Base-by-base conservation (phyloP, 352 stramenopile species). In the Halophytophthora polymorphica region DNA sequence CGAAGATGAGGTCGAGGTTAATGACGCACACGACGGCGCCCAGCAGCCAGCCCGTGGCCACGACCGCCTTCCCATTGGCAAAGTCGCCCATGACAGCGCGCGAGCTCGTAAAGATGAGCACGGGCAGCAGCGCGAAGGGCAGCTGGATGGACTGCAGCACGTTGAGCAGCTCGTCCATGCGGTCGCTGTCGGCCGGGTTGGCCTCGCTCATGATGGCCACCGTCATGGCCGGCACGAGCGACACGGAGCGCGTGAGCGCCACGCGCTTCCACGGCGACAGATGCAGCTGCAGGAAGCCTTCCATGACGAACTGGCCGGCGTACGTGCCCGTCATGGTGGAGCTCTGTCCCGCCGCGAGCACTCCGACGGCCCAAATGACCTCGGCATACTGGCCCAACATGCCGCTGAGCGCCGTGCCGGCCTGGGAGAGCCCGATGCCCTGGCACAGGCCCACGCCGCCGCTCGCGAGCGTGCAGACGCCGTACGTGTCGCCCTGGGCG, bases 281-380 rank as follows among this genome's bases (percentile, higher is more conserved):
- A 97, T 77, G 33, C 77, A 61, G 11, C 97, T 69, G 38, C 11
- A 98, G 54, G 59, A 98, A 98, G 12, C 89, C 93, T 48, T 97
- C 87, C 83, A 97, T 98, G 18, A 98, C 84, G 40, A 96, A 96
- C 65, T 98, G 93, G 5, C 91, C 91, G 3, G 93, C 90, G 57
- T 96, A 98, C 13, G 93, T 98, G 6, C 88, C 93, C 1, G 93
- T 97, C 76, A 98, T 97, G 2, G 90, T 96, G 12, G 73, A 89
- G 37, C 75, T 85, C 50, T 97, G 88, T 6, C 91, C 91, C 0
- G 93, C 93, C 1, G 93, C 93, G n/a, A 98, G 65, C 40, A 98
- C 50, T 0, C 89, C 93, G 23, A 98, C 77, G 5, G 78, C 90
- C 89, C 91, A 98, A 10, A 98, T 63, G 33, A 85, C 59, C 23